A percentile compares a stretch with the other conserved stretches of the same genome.
Conservation (phyloP, 495 filamentous ascomycete genomes). For the Penicillium antarcticum region DNA sequence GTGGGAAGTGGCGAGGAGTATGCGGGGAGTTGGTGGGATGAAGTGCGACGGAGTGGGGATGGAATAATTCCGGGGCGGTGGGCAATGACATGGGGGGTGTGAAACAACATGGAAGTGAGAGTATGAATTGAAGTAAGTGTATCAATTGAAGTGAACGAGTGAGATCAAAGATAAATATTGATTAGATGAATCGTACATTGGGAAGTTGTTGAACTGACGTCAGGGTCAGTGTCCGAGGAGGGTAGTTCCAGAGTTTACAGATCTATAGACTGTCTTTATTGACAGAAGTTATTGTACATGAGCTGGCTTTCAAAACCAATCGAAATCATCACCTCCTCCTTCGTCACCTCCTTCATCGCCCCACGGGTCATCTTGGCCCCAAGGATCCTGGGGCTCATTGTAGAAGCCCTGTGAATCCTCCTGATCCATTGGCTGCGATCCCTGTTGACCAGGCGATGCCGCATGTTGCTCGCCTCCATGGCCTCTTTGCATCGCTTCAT, state of each 20-base stretch:
- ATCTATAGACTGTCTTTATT: too few relatives aligned
- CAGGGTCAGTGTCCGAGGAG: too few relatives aligned
- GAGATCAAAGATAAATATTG: too few relatives aligned
- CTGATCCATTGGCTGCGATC: constrained; percentile 13
- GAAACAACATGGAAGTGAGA: too few relatives aligned
- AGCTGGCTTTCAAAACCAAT: constrained; percentile 25
- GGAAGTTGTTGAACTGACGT: too few relatives aligned
- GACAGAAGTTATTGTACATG: constrained; percentile 14
- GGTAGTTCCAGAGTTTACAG: too few relatives aligned
- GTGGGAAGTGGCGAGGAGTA: constrained; percentile 2
- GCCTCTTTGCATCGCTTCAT: constrained; percentile 61
- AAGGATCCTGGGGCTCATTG: constrained; percentile 33
- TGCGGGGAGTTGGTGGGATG: constrained; percentile 1
- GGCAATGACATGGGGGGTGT: too few relatives aligned
- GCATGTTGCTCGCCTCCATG: constrained; percentile 18
- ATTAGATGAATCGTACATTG: too few relatives aligned
- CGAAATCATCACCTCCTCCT: constrained; percentile 37
- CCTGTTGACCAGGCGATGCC: constrained; percentile 18
- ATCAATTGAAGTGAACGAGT: too few relatives aligned
- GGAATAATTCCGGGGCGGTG: constrained; percentile 11
- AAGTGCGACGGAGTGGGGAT: neutral
- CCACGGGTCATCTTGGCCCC: constrained; percentile 41
- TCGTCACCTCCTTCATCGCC: constrained; percentile 23
- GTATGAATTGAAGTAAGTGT: too few relatives aligned
- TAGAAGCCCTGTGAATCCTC: constrained; percentile 15